Conservation (phyloP, 192 early-diverging fungal species). For the Thoreauomyces humboldtii region DNA sequence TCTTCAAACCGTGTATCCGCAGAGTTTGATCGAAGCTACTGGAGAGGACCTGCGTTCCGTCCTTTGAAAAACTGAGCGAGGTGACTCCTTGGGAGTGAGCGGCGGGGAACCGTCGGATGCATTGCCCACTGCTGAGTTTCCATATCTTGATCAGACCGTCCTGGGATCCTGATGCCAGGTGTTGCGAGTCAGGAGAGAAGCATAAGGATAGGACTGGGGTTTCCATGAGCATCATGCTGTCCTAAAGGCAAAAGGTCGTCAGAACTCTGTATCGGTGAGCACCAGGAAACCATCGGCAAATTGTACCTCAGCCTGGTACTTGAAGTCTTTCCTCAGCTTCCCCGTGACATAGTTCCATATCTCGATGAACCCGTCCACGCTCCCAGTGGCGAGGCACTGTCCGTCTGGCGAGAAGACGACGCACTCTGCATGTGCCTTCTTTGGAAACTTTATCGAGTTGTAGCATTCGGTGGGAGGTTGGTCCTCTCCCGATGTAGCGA, state of each 20-base stretch:
- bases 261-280: constrained; percentile 1
- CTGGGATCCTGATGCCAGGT: constrained; percentile 78
- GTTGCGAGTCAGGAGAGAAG: constrained; percentile 76
- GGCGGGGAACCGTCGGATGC: constrained; percentile 66
- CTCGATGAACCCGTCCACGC: constrained; percentile 93
- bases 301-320: constrained; percentile 81
- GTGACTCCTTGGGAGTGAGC: constrained; percentile 88
- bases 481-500: constrained; percentile 71
- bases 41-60: constrained; percentile 78
- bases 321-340: constrained; percentile 82
- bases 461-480: constrained; percentile 66
- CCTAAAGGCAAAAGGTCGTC: constrained; percentile 39
- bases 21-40: constrained; percentile 76
- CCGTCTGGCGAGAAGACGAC: constrained; percentile 81
- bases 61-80: constrained; percentile 71
- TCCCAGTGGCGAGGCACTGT: constrained; percentile 81
- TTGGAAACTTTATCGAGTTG: constrained; percentile 89
- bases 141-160: constrained; percentile 88
- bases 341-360: constrained; percentile 92
- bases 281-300: too few relatives aligned
- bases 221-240: constrained; percentile 91
- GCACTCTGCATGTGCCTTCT: constrained; percentile 77
- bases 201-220: constrained; percentile 71
- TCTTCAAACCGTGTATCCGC: constrained; percentile 88
- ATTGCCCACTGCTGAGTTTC: constrained; percentile 75